A percentile compares a stretch with the other conserved stretches of the same genome.
Evolutionary conservation across 306 rosid genomes (phyloP).

Genomic region (Lathyrus oleraceus): DNA sequence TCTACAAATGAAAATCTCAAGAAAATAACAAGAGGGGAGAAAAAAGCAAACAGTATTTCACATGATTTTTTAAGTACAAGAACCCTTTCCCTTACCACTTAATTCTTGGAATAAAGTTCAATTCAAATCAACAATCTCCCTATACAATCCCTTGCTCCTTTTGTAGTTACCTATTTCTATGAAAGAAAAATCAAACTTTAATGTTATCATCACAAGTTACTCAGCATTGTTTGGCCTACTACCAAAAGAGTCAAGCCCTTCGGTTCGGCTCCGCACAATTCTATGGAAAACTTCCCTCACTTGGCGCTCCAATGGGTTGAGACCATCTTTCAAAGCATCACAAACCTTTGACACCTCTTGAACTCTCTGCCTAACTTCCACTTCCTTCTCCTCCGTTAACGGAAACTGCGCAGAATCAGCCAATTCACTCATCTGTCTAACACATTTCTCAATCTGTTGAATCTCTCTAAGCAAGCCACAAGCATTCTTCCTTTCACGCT

Average conservation of each 20-base stretch:
- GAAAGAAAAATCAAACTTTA: slow-evolving; percentile 33
- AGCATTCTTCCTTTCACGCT: slow-evolving; percentile 73
- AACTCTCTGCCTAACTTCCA: slow-evolving; percentile 73
- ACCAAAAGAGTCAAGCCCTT: slow-evolving; percentile 69
- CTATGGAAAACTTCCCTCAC: slow-evolving; percentile 84
- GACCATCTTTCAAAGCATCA: slow-evolving; percentile 61
- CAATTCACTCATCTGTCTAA: slow-evolving; percentile 67
- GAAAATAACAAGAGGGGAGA: slow-evolving; percentile 6
- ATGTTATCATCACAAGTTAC: slow-evolving; percentile 33
- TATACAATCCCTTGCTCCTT: slow-evolving; percentile 27
- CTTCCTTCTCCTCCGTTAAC: slow-evolving; percentile 66
- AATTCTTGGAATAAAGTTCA: slow-evolving; percentile 24
- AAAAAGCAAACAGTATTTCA: slow-evolving; percentile 38
- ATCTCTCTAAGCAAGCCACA: slow-evolving; percentile 82
- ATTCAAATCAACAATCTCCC: slow-evolving; percentile 18
- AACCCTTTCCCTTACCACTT: slow-evolving; percentile 41
- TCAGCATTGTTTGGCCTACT: slow-evolving; percentile 48
- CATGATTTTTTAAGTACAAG: slow-evolving; percentile 46
- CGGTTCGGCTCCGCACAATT: slow-evolving; percentile 71
- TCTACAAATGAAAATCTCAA: slow-evolving; percentile 49
- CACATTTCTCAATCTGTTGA: slow-evolving; percentile 72
- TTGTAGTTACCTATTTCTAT: slow-evolving; percentile 18
- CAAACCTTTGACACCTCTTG: slow-evolving; percentile 56
- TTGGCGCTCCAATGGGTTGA: slow-evolving; percentile 88
- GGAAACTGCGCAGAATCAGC: slow-evolving; percentile 74